Conservation (phyloP, 345 rosid genomes). For the rapeseed (Brassica napus) region Da-Ae NC_063451.1:40419001-40419500, state of each 20-base stretch:
- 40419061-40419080: conserved; percentile 62
- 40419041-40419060: conserved; percentile 35
- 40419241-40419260: conserved; percentile 49
- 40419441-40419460: conserved; percentile 27
- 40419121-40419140: neutral
- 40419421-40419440: conserved; percentile 27
- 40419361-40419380: conserved; percentile 57
- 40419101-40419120: conserved; percentile 33
- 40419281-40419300: conserved; percentile 40
- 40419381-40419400: conserved; percentile 40
- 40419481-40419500: conserved; percentile 1
- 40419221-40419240: conserved; percentile 43
- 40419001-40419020: conserved; percentile 48
- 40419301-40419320: conserved; percentile 55
- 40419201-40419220: conserved; percentile 29
- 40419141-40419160: conserved; percentile 29
- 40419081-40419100: conserved; percentile 59
- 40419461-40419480: conserved; percentile 18
- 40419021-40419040: conserved; percentile 45
- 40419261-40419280: conserved; percentile 39
- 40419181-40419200: conserved; percentile 34
- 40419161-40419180: conserved; percentile 39
- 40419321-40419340: conserved; percentile 52
- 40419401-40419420: conserved; percentile 40
- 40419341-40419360: conserved; percentile 63